Evolutionary conservation across 1,284 basidiomycete species (phyloP), one percentile per base, ranked within the genome.

Genomic region (Lignosus rhinocerotis): DNA sequence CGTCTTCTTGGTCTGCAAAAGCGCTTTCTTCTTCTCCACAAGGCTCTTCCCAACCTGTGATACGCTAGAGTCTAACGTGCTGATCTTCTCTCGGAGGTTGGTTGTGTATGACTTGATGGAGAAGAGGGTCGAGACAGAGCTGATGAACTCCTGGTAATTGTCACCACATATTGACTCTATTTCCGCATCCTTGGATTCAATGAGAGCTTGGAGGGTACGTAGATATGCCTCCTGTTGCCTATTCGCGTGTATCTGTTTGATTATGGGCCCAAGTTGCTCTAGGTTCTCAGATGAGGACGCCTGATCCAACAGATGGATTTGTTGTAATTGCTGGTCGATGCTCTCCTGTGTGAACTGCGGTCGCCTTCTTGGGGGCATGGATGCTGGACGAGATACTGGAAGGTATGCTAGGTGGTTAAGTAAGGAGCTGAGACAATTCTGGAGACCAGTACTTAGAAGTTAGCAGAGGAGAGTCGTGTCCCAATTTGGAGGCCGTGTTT

Each of bases 91-190:
- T 67, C 90, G 86, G 68, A 93, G 84, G 71, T 86, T 90, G 64
- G 86, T 87, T 49, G 90, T 93, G 72, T 92, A 92, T 3, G 89
- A 94, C 68, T 98, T 91, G 70, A 99, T 95, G 49, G 91, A 93
- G 73, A 98, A 90, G 55, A 99, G 80, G 4, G 95, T 98, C 34
- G 95, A 94, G 9, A 98, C 95, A 8, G 96, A 97, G 21, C 90
- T 88, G 25, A 98, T 94, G 71, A 99, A 99, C 73, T 99, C 97
- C 77, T 96, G 93, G 72, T 99, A 98, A 73, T 98, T 98, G 66
- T 92, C 90, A 58, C 90, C 86, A 75, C 97, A 99, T 75, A 98
- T 95, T 59, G 85, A 86, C 77, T 98, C 94, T 70, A 99, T 99
- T 75, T 99, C 96, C 57, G 84, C 81, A 72, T 99, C 97, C 76